Percentiles rank a stretch among this genome's conserved stretches.
These are phyloP conservation scores for Blechomonas ayalai DNA, from an alignment of 208 protist genomes.

Conservation along the genomic window DNA sequence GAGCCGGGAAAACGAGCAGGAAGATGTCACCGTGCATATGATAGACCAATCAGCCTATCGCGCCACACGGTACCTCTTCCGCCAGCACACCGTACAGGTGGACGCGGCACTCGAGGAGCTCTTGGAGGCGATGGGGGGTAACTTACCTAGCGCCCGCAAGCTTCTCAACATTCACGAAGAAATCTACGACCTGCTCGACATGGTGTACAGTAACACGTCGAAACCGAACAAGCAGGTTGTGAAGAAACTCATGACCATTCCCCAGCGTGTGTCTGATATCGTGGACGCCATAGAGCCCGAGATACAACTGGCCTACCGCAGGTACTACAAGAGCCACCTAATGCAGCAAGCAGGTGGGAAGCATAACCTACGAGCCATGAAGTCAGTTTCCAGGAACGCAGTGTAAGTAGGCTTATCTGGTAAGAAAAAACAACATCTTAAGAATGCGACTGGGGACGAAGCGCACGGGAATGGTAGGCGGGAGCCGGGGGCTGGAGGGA, in stretches of 20 bases:
- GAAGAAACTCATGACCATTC: conserved; percentile 64
- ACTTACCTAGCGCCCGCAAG: conserved; percentile 64
- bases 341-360: too few relatives aligned
- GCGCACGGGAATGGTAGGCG: too few relatives aligned
- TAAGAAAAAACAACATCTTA: too few relatives aligned
- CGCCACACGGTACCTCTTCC: conserved; percentile 77
- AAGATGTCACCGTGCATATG: conserved; percentile 10
- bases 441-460: too few relatives aligned
- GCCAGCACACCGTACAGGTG: conserved; percentile 73
- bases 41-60: conserved; percentile 47
- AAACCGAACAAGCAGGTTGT: conserved; percentile 51
- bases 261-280: conserved; percentile 61
- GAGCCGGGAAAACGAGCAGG: neutral
- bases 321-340: conserved; percentile 62
- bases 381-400: too few relatives aligned
- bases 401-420: too few relatives aligned
- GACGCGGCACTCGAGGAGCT: conserved; percentile 66
- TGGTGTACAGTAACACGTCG: conserved; percentile 58
- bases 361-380: too few relatives aligned
- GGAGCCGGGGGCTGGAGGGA: too few relatives aligned
- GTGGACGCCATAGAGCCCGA: conserved; percentile 74
- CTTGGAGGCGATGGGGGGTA: conserved; percentile 46
- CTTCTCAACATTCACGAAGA: conserved; percentile 78
- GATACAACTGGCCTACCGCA: conserved; percentile 64
- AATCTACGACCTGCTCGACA: conserved; percentile 67